A percentile compares a stretch with the other conserved stretches of the same genome.
Conservation (phyloP, 805 yeast genomes). For the Yarrowia bubula region DNA sequence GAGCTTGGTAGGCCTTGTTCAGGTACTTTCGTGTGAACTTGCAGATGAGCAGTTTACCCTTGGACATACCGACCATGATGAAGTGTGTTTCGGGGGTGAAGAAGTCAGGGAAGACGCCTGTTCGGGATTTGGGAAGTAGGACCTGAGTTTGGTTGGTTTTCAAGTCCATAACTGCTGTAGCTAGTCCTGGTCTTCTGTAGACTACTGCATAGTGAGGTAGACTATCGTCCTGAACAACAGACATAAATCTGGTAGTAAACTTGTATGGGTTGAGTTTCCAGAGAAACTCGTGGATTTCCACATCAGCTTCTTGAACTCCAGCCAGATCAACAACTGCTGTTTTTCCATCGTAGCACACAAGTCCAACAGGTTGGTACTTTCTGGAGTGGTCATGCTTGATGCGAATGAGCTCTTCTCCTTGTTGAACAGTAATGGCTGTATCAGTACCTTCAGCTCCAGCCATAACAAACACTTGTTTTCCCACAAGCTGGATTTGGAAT, state of each 20-base stretch:
- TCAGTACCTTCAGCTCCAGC: not conserved
- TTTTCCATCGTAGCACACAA: not conserved
- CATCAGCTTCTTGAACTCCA: not conserved
- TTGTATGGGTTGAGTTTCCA: slow-evolving; percentile 5
- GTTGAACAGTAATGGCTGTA: not conserved
- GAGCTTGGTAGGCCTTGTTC: not conserved
- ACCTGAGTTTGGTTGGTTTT: not conserved
- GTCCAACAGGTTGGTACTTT: not conserved
- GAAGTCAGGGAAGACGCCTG: not conserved
- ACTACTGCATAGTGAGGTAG: not conserved
- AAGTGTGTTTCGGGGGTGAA: not conserved
- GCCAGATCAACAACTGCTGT: not conserved
- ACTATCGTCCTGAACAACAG: not conserved
- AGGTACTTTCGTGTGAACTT: not conserved
- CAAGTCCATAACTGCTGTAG: not conserved
- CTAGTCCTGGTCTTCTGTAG: not conserved
- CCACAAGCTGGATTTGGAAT: not conserved
- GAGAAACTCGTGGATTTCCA: not conserved
- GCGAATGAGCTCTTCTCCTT: not conserved
- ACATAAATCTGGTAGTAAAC: not conserved
- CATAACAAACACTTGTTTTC: slow-evolving; percentile 4
- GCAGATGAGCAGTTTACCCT: not conserved
- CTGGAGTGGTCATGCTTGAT: not conserved
- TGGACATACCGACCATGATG: not conserved
- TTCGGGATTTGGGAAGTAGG: not conserved